Percentiles rank a stretch among this genome's conserved stretches.
phyloP scores from a whole-genome alignment of 2,329 filamentous ascomycete species.

The Arthrobotrys entomopaga region DNA sequence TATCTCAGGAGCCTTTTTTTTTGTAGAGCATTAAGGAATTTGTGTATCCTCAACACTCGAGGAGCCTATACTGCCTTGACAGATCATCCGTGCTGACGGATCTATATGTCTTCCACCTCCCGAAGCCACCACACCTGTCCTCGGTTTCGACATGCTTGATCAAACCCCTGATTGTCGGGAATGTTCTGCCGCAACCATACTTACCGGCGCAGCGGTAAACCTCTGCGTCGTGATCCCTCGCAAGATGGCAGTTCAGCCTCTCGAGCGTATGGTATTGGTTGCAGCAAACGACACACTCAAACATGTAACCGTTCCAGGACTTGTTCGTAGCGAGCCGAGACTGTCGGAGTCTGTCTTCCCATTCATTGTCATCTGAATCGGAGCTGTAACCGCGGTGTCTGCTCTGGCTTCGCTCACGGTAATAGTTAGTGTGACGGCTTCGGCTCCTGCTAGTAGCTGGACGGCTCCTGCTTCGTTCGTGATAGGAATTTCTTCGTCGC shows the following conservation, averaged over 20 bases:
- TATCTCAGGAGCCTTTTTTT: neutral
- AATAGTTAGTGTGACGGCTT: constrained; percentile 40
- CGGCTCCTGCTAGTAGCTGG: constrained; percentile 32
- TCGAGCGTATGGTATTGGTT: constrained; percentile 41
- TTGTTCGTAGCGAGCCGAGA: constrained; percentile 44
- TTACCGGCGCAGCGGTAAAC: constrained; percentile 43
- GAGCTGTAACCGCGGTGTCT: constrained; percentile 25
- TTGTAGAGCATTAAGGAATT: neutral
- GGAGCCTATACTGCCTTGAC: constrained; percentile 39
- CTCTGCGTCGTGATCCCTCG: constrained; percentile 36
- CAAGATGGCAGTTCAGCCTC: constrained; percentile 47
- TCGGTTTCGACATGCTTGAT: constrained; percentile 51
- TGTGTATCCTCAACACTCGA: constrained; percentile 29
- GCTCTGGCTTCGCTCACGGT: constrained; percentile 47
- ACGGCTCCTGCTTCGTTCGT: constrained; percentile 21
- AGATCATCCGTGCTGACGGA: constrained; percentile 46
- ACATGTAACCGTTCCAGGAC: constrained; percentile 52
- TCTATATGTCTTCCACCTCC: constrained; percentile 39
- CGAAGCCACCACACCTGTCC: constrained; percentile 43
- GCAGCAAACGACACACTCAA: constrained; percentile 51
- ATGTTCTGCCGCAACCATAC: constrained; percentile 37
- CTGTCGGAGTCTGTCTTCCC: constrained; percentile 47
- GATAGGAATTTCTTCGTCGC: constrained; percentile 1
- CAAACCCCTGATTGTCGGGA: constrained; percentile 37
- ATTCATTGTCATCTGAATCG: constrained; percentile 44